Evolutionary conservation across 768 basidiomycete species (phyloP).

Genomic region (Leccinum broughii): DNA sequence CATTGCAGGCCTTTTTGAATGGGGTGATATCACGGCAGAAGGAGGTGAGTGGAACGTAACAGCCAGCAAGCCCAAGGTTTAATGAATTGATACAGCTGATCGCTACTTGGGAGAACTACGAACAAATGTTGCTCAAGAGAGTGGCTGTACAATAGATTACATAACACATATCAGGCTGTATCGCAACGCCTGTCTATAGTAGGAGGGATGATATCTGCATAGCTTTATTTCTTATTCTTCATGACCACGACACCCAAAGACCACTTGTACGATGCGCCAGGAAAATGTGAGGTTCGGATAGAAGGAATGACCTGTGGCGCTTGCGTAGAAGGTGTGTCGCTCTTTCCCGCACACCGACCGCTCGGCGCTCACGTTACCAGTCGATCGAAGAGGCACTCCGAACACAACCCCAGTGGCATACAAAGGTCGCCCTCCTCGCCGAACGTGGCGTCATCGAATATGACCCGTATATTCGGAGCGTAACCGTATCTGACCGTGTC

Average conservation of each 20-base stretch:
- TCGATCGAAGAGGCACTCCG: conserved; percentile 85
- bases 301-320: conserved; percentile 91
- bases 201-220: not conserved
- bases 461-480: conserved; percentile 48
- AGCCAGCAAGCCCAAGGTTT: not conserved
- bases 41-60: conserved; percentile 47
- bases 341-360: not conserved
- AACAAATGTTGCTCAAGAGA: conserved; percentile 64
- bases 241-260: not conserved
- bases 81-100: conserved; percentile 54
- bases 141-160: conserved; percentile 5
- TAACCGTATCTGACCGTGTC: conserved; percentile 42
- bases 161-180: conserved; percentile 3
- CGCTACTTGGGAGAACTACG: conserved; percentile 77
- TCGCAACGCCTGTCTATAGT: not conserved
- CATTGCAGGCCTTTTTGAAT: conserved; percentile 80
- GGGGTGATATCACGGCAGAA: conserved; percentile 87
- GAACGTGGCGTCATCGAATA: conserved; percentile 92
- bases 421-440: conserved; percentile 93
- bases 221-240: not conserved
- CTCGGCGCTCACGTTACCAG: conserved; percentile 35
- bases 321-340: conserved; percentile 71
- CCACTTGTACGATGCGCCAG: conserved; percentile 27
- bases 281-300: conserved; percentile 76
- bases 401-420: conserved; percentile 87